Conservation (phyloP, 2,329 filamentous ascomycete genomes). For the Aureobasidium sp. region DNA sequence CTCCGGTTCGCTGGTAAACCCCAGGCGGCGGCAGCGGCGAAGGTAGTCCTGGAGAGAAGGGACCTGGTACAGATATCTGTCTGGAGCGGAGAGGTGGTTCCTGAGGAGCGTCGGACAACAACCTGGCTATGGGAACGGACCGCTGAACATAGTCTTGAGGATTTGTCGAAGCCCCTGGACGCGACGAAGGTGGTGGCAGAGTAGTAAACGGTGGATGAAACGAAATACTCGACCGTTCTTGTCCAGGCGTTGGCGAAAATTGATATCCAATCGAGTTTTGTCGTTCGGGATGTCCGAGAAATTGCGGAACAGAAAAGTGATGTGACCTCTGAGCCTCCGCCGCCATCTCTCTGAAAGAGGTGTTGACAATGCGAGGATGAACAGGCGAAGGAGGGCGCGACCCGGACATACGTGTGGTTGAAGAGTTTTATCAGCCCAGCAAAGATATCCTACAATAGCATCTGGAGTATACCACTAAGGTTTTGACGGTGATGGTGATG, state of each 20-base stretch:
- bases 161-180: slow-evolving; percentile 4
- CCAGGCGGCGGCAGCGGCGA: slow-evolving; percentile 12
- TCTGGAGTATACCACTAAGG: slow-evolving; percentile 7
- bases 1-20: slow-evolving; percentile 10
- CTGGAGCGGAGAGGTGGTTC: slow-evolving; percentile 10
- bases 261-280: slow-evolving; percentile 2
- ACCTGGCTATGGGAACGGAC: slow-evolving; percentile 11
- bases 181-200: slow-evolving; percentile 3
- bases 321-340: slow-evolving; percentile 40
- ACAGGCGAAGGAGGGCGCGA: slow-evolving; percentile 32
- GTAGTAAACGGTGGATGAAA: slow-evolving; percentile 5
- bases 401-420: slow-evolving; percentile 23
- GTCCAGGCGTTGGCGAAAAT: not conserved
- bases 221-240: slow-evolving; percentile 3
- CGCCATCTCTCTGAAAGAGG: slow-evolving; percentile 33
- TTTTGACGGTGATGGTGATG: not conserved
- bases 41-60: not conserved
- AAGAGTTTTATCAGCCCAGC: not conserved
- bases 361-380: slow-evolving; percentile 33
- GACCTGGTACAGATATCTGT: slow-evolving; percentile 7
- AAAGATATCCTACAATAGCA: slow-evolving; percentile 6
- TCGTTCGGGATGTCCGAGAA: slow-evolving; percentile 33
- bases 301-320: slow-evolving; percentile 34
- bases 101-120: not conserved
- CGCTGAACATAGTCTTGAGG: slow-evolving; percentile 7